A percentile compares a stretch with the other conserved stretches of the same genome.
phyloP scores from a whole-genome alignment of 2,329 filamentous ascomycete genomes.

The Trichoderma arundinaceum region DNA sequence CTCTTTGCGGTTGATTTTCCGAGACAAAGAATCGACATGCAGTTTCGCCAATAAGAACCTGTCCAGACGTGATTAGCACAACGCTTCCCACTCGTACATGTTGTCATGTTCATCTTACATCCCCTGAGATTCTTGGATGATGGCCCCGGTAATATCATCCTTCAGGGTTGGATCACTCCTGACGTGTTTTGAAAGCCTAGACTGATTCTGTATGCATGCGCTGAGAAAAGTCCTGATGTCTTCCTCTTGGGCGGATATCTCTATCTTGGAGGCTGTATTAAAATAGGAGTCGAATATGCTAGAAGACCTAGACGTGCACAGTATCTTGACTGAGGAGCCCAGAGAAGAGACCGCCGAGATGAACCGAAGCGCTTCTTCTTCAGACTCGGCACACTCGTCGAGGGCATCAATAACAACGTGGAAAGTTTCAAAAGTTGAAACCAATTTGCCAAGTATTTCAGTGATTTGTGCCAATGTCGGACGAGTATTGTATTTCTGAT shows the following conservation, averaged over 20 bases:
- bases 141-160: not conserved
- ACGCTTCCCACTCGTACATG: not conserved
- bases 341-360: constrained; percentile 8
- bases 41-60: constrained; percentile 19
- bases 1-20: constrained; percentile 2
- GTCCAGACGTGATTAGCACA: fast-evolving
- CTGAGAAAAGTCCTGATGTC: not conserved
- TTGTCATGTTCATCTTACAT: not conserved
- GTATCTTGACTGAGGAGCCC: not conserved
- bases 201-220: not conserved
- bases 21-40: constrained; percentile 4
- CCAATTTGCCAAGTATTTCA: not conserved
- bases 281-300: constrained; percentile 12
- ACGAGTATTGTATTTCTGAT: constrained; percentile 11
- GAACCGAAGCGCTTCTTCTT: constrained; percentile 9
- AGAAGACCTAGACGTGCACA: constrained; percentile 10
- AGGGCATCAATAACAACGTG: constrained; percentile 4
- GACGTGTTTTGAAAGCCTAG: constrained; percentile 1
- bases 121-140: constrained; percentile 14
- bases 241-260: constrained; percentile 2
- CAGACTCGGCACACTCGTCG: constrained; percentile 7
- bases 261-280: not conserved
- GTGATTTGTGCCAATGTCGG: constrained; percentile 3
- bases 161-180: not conserved
- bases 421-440: not conserved